Evolutionary conservation across 2,329 filamentous ascomycete species (phyloP).

Genomic region (Aspergillus hiratsukae): DNA sequence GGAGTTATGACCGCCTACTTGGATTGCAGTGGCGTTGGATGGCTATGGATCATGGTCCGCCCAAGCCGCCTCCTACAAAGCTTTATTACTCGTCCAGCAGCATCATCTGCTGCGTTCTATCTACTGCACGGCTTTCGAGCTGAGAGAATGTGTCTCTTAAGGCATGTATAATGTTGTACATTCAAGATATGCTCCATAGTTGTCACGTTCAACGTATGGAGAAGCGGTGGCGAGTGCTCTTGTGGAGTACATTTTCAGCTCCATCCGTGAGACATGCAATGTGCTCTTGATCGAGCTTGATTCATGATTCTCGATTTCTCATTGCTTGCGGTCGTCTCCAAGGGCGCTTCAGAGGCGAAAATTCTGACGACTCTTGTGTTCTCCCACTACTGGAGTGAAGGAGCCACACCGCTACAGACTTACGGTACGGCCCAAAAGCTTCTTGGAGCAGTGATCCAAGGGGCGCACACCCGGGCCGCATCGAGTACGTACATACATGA

Average conservation of each 20-base stretch:
- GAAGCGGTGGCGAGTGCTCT: neutral
- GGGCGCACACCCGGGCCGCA: neutral
- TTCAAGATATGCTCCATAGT: neutral
- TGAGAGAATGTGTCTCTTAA: neutral
- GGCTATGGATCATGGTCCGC: neutral
- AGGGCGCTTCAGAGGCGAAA: neutral
- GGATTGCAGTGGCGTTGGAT: neutral
- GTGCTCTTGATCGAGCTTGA: neutral
- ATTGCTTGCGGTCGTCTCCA: neutral
- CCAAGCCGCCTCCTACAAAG: neutral
- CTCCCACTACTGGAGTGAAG: neutral
- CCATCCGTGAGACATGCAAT: neutral
- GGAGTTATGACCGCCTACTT: neutral
- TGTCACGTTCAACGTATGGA: neutral
- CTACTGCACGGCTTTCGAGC: neutral
- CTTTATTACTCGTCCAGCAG: neutral
- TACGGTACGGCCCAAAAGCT: neutral
- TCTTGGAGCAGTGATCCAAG: neutral
- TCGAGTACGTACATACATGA: neutral
- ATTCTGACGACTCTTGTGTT: neutral
- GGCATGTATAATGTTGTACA: neutral
- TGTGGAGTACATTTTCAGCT: neutral
- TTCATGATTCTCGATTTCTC: neutral
- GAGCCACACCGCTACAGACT: neutral
- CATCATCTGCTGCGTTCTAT: neutral